phyloP scores from a whole-genome alignment of 805 yeast genomes.

The Starmerella powellii region DNA sequence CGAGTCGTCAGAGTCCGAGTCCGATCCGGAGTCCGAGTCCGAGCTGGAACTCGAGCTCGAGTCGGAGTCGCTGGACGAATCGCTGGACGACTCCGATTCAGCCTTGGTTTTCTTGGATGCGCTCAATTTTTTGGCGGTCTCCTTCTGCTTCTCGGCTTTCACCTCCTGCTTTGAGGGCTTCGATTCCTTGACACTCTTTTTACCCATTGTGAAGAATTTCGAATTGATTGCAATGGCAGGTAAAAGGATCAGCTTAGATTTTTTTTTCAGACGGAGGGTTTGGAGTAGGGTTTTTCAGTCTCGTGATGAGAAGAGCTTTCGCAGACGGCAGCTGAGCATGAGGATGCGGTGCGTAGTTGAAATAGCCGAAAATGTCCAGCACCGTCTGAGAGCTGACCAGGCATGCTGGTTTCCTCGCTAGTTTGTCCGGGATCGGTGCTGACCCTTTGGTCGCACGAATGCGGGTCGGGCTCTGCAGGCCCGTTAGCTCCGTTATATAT shows the following conservation, averaged over 20 bases:
- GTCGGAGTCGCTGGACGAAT: slow-evolving; percentile 25
- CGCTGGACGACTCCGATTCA: slow-evolving; percentile 25
- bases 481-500: no score
- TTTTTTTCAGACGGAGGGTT: neutral
- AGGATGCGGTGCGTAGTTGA: no score
- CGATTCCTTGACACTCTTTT: slow-evolving; percentile 12
- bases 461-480: no score
- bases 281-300: no score
- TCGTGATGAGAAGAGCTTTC: no score
- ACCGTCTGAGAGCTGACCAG: no score
- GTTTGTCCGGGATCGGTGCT: no score
- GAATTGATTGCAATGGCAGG: neutral
- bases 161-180: slow-evolving; percentile 11
- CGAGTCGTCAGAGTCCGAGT: slow-evolving; percentile 7
- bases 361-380: no score
- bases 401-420: no score
- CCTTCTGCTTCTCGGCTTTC: slow-evolving; percentile 6
- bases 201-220: slow-evolving; percentile 8
- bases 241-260: no score
- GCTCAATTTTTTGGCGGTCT: slow-evolving; percentile 7
- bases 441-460: no score
- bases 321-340: no score
- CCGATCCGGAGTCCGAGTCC: slow-evolving; percentile 22
- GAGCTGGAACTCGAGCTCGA: slow-evolving; percentile 26
- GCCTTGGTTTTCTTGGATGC: slow-evolving; percentile 20